phyloP scores from a whole-genome alignment of 805 yeast species.

The Schwanniomyces vanrijiae region DNA sequence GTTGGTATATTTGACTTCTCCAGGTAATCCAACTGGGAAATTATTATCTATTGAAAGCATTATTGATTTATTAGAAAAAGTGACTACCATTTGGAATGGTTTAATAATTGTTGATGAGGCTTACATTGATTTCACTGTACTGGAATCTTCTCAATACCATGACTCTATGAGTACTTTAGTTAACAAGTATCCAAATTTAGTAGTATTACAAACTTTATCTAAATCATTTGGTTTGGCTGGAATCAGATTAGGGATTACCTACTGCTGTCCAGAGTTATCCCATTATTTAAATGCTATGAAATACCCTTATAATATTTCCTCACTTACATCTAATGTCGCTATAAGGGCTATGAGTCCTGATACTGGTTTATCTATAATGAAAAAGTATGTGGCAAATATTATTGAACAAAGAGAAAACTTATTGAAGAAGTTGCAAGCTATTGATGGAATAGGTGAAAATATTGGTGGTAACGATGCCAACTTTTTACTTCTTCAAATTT shows the following conservation, averaged over 20 bases:
- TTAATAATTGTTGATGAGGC: conserved; percentile 92
- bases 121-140: conserved; percentile 74
- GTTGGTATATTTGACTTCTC: conserved; percentile 83
- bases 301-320: conserved; percentile 92
- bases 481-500: conserved; percentile 72
- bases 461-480: conserved; percentile 88
- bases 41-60: conserved; percentile 44
- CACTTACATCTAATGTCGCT: conserved; percentile 76
- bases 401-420: conserved; percentile 56
- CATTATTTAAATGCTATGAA: conserved; percentile 81
- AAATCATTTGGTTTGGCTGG: conserved; percentile 98
- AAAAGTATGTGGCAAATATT: conserved; percentile 48
- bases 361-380: conserved; percentile 58
- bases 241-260: conserved; percentile 84
- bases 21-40: conserved; percentile 94
- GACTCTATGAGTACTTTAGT: conserved; percentile 73
- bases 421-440: conserved; percentile 49
- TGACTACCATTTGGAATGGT: conserved; percentile 64
- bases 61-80: conserved; percentile 41
- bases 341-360: conserved; percentile 62
- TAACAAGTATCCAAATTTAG: conserved; percentile 76
- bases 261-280: conserved; percentile 59
- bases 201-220: conserved; percentile 88
- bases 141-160: conserved; percentile 10
- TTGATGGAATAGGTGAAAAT: conserved; percentile 67